Evolutionary conservation across 768 basidiomycete genomes (phyloP), one percentile per base, ranked within the genome.

Genomic region (Hericium alpestre): DNA sequence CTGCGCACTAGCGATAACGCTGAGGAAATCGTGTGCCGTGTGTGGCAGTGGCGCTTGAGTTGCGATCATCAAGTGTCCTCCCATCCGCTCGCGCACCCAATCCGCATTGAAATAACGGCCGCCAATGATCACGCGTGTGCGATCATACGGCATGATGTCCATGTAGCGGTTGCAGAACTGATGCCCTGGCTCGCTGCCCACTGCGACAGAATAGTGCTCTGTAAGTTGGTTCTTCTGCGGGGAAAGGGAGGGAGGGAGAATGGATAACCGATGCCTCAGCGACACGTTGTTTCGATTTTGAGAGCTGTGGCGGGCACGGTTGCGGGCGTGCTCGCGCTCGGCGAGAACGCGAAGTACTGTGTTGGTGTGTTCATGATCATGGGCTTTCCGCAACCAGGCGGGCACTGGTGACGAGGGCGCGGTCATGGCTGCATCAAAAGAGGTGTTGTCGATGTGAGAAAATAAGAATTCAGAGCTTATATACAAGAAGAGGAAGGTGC

Each of bases 41-140:
- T 73, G 66, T 4, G 77, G 80, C 38, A 91, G 70, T 0, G 92
- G 90, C 0, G 91, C 92, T 66, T 93, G 91, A 0, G 88, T 79
- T 2, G 90, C 89, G 57, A 93, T 87, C 87, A 90, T 91, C 81
- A 81, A 84, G 64, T 83, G 87, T 37, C 76, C 77, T 7, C 91
- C 87, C 52, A 73, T 78, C 25, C 75, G 70, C 65, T 93, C 92
- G 48, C 78, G 73, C n/a, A 93, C 83, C 86, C 90, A 93, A 64
- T 79, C 90, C 13, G 86, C 92, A 64, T 94, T 93, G 38, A 94
- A 66, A 67, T 93, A 94, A 51, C 79, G 71, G 12, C 78, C 61
- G 12, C 72, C 72, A 15, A 83, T 74, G n/a, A 79, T 65, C 32
- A 91, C 82, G 15, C 88, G 79, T 0, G 87, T 92, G 51, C 87